Evolutionary conservation across 495 filamentous ascomycete species (phyloP).

Genomic region (Penicillium alfredii): DNA sequence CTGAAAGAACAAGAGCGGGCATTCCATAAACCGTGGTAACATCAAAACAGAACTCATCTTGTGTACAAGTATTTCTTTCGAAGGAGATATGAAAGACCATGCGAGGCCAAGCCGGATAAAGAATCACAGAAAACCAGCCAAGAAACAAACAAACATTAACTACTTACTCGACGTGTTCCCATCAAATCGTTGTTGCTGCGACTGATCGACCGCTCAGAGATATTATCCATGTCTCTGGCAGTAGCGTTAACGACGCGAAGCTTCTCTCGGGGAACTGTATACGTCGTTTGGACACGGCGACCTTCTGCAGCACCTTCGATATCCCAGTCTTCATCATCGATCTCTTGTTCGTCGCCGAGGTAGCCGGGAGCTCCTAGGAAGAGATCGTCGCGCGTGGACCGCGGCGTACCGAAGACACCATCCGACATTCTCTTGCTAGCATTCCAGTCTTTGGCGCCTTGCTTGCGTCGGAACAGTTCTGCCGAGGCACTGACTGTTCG

Average conservation of each 20-base stretch:
- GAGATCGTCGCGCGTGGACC: slow-evolving; percentile 29
- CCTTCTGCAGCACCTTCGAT: slow-evolving; percentile 76
- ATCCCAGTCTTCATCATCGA: slow-evolving; percentile 65
- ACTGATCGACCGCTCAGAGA: slow-evolving; percentile 28
- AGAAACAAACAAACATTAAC: background rate
- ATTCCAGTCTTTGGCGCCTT: slow-evolving; percentile 54
- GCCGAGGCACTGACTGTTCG: slow-evolving; percentile 55
- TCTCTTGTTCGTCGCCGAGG: slow-evolving; percentile 23
- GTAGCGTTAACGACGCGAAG: slow-evolving; percentile 77
- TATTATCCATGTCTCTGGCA: slow-evolving; percentile 29
- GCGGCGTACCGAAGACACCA: slow-evolving; percentile 10
- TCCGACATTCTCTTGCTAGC: slow-evolving; percentile 31
- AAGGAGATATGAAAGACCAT: too few species aligned
- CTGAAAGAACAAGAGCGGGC: too few species aligned
- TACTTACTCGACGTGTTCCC: background rate
- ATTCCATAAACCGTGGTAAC: too few species aligned
- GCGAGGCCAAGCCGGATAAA: too few species aligned
- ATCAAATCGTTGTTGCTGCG: slow-evolving; percentile 13
- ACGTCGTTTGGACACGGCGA: slow-evolving; percentile 85
- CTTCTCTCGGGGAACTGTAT: slow-evolving; percentile 80
- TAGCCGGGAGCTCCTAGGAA: slow-evolving; percentile 25
- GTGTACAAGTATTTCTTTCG: too few species aligned
- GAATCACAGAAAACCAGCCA: too few species aligned
- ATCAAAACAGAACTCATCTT: too few species aligned
- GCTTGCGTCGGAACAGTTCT: slow-evolving; percentile 53